Percentiles rank a stretch among this genome's conserved stretches.
Evolutionary conservation across 169 alveolate genomes (phyloP).

Genomic region (Toxoplasma gondii): DNA sequence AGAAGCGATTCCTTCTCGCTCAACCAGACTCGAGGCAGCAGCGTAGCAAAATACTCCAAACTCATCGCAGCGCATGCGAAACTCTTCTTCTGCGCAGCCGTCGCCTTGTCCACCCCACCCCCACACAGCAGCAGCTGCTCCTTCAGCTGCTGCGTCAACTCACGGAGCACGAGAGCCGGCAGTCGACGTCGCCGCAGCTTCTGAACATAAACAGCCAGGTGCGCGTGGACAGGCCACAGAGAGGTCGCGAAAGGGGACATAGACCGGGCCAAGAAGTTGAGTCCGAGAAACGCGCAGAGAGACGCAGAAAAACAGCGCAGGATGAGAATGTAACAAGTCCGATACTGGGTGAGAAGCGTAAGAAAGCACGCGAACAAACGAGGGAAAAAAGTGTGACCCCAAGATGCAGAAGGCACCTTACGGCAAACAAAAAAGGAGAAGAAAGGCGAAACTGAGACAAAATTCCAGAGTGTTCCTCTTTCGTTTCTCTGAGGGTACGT

Average conservation of each 20-base stretch:
- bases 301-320: too few relatives aligned
- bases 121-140: constrained; percentile 31
- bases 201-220: background rate
- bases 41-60: background rate
- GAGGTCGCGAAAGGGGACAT: background rate
- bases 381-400: too few relatives aligned
- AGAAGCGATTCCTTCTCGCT: constrained; percentile 25
- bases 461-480: background rate
- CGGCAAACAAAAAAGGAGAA: too few relatives aligned
- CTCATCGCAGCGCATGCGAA: background rate
- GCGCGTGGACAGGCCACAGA: background rate
- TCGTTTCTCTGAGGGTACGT: background rate
- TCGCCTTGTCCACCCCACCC: constrained; percentile 9
- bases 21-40: constrained; percentile 42
- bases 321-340: too few relatives aligned
- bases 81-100: constrained; percentile 37
- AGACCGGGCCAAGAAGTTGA: too few relatives aligned
- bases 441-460: background rate
- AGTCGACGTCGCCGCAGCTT: background rate
- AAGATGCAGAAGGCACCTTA: too few relatives aligned
- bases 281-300: too few relatives aligned
- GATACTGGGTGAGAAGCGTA: too few relatives aligned
- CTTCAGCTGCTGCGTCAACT: constrained; percentile 25
- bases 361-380: too few relatives aligned
- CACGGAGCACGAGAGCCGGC: constrained; percentile 5